phyloP scores from a whole-genome alignment of 495 filamentous ascomycete genomes.

The Lasiosphaeriaceae sp. region DNA sequence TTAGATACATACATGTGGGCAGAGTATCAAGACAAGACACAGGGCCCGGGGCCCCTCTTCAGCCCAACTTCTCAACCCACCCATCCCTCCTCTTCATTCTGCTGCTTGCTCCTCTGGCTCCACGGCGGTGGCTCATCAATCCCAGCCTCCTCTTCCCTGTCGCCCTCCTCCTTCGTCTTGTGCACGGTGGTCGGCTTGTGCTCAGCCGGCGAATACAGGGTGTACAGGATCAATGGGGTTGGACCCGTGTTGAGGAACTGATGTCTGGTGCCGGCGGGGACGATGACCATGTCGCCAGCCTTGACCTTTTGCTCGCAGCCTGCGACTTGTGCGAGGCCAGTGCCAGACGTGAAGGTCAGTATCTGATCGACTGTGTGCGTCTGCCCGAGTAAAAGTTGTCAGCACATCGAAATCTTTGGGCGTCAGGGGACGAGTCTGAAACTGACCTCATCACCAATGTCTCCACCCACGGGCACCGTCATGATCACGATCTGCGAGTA shows the following conservation, averaged over 20 bases:
- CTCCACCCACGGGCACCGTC: constrained; percentile 59
- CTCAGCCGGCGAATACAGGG: constrained; percentile 60
- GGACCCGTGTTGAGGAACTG: constrained; percentile 60
- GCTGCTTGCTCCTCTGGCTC: constrained; percentile 49
- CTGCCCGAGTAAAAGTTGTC: constrained; percentile 1
- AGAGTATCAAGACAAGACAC: too few species aligned
- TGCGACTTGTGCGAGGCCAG: constrained; percentile 53
- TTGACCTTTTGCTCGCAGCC: constrained; percentile 56
- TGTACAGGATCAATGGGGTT: constrained; percentile 53
- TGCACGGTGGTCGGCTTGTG: constrained; percentile 56
- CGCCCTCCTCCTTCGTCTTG: constrained; percentile 58
- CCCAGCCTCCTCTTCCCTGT: constrained; percentile 56
- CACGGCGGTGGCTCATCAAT: constrained; percentile 59
- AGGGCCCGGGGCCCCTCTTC: too few species aligned
- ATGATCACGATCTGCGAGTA: constrained; percentile 62
- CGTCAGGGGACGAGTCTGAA: neutral
- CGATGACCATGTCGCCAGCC: constrained; percentile 58
- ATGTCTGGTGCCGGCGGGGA: constrained; percentile 63
- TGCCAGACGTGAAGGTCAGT: constrained; percentile 59
- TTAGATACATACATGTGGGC: too few species aligned
- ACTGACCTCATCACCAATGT: constrained; percentile 61
- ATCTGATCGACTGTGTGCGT: constrained; percentile 56
- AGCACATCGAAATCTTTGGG: constrained; percentile 25
- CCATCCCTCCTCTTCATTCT: constrained; percentile 55
- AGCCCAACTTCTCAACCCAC: too few species aligned